Conservation (phyloP, 139 green algal species). For the Tetradesmus lagerheimii region DNA sequence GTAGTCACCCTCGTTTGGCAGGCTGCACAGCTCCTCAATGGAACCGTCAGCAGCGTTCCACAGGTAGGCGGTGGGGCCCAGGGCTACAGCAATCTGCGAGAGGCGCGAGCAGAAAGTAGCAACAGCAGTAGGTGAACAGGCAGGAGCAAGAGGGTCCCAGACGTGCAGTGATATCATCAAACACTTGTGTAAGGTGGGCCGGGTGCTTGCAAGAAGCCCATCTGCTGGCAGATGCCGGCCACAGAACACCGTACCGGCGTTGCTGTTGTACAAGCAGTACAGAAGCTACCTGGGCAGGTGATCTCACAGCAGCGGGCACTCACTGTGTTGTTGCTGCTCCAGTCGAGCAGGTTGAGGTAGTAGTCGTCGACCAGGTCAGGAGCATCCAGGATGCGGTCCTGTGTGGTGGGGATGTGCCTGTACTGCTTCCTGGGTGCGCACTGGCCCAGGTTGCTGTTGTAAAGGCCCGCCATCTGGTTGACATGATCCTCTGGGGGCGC, state of each 20-base stretch:
- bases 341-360: slow-evolving; percentile 99
- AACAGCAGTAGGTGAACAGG: not conserved
- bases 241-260: not conserved
- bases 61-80: slow-evolving; percentile 93
- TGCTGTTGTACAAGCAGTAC: not conserved
- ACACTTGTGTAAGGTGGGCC: not conserved
- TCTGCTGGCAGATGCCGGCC: not conserved
- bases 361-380: slow-evolving; percentile 98
- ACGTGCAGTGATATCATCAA: not conserved
- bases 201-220: not conserved
- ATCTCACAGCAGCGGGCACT: not conserved
- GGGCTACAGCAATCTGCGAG: slow-evolving; percentile 90
- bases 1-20: slow-evolving; percentile 86
- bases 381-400: slow-evolving; percentile 91
- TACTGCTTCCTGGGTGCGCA: slow-evolving; percentile 77
- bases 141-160: not conserved
- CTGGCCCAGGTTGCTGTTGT: slow-evolving; percentile 80
- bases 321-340: slow-evolving; percentile 80
- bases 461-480: slow-evolving; percentile 77
- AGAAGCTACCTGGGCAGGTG: not conserved
- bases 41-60: slow-evolving; percentile 89
- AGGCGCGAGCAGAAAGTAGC: not conserved
- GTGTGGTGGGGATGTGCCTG: slow-evolving; percentile 81
- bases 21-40: slow-evolving; percentile 88
- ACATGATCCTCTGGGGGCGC: slow-evolving; percentile 82